A percentile compares a stretch with the other conserved stretches of the same genome.
Conservation (phyloP, 208 protist genomes). For the Leishmania aethiopica region DNA sequence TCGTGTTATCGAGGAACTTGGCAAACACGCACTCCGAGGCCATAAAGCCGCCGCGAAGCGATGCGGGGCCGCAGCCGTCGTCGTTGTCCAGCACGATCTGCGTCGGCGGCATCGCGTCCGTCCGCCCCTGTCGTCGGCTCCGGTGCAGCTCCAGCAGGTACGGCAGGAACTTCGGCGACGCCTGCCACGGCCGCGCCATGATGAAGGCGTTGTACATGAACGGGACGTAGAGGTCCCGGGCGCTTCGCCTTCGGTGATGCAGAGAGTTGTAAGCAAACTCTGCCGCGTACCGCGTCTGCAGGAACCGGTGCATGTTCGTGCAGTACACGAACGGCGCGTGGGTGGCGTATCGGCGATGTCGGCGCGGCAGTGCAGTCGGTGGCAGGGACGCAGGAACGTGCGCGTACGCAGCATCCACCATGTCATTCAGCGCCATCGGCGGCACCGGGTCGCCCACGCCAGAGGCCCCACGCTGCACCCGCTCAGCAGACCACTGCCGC, state of each 20-base stretch:
- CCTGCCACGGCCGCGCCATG: conserved; percentile 61
- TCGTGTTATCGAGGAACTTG: conserved; percentile 25
- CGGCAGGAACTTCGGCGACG: conserved; percentile 44
- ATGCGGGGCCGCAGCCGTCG: conserved; percentile 52
- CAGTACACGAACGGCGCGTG: conserved; percentile 77
- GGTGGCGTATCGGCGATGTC: conserved; percentile 43
- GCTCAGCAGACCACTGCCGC: conserved; percentile 84
- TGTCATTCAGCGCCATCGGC: neutral
- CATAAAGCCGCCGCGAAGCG: conserved; percentile 32
- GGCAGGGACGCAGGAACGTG: too few relatives aligned
- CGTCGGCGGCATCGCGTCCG: conserved; percentile 1
- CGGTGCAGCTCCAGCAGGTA: conserved; percentile 22
- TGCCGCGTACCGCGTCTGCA: conserved; percentile 40
- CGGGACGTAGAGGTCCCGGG: conserved; percentile 46
- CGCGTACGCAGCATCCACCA: neutral
- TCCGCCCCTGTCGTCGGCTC: neutral
- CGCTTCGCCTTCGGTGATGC: conserved; percentile 26
- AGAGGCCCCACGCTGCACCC: conserved; percentile 49
- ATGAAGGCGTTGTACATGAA: conserved; percentile 71
- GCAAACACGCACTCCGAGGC: conserved; percentile 22
- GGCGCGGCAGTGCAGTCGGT: neutral
- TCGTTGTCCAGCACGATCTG: conserved; percentile 52
- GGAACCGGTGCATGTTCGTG: conserved; percentile 52
- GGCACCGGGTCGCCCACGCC: conserved; percentile 20
- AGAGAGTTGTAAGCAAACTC: conserved; percentile 34